Conservation (phyloP, 2,329 filamentous ascomycete species). For the Diaporthe ilicicola region DNA sequence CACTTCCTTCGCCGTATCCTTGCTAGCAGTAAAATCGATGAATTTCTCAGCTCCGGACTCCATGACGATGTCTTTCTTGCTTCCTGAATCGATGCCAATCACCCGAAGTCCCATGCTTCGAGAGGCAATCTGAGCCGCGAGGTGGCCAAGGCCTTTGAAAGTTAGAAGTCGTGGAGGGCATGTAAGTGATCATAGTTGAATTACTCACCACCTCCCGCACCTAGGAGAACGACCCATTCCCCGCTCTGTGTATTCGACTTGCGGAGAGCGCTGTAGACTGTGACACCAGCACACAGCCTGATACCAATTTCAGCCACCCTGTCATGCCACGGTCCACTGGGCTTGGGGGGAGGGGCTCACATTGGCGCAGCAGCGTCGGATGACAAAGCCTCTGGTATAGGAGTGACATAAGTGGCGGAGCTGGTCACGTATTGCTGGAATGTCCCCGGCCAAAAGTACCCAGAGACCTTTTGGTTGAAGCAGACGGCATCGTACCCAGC, state of each 20-base stretch:
- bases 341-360: slow-evolving; percentile 38
- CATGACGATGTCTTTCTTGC: slow-evolving; percentile 33
- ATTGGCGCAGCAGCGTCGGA: slow-evolving; percentile 71
- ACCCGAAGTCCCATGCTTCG: slow-evolving; percentile 31
- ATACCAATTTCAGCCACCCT: not conserved
- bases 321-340: no score
- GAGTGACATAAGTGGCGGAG: slow-evolving; percentile 74
- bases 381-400: slow-evolving; percentile 68
- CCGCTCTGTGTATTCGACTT: slow-evolving; percentile 67
- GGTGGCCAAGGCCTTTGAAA: slow-evolving; percentile 24
- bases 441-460: slow-evolving; percentile 76
- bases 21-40: slow-evolving; percentile 63
- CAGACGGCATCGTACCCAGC: slow-evolving; percentile 71
- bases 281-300: slow-evolving; percentile 57
- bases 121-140: slow-evolving; percentile 30
- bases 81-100: slow-evolving; percentile 32
- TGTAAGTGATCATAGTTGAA: slow-evolving; percentile 55
- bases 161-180: slow-evolving; percentile 59
- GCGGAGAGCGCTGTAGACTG: slow-evolving; percentile 71
- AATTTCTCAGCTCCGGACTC: slow-evolving; percentile 73
- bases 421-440: slow-evolving; percentile 75
- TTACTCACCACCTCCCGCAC: slow-evolving; percentile 74
- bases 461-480: slow-evolving; percentile 67
- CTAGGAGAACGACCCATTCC: slow-evolving; percentile 67
- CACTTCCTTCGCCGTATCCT: slow-evolving; percentile 56